These are phyloP conservation scores for Diaporthe velutina DNA, from an alignment of 2,329 filamentous ascomycete genomes.

Conservation along the genomic window DNA sequence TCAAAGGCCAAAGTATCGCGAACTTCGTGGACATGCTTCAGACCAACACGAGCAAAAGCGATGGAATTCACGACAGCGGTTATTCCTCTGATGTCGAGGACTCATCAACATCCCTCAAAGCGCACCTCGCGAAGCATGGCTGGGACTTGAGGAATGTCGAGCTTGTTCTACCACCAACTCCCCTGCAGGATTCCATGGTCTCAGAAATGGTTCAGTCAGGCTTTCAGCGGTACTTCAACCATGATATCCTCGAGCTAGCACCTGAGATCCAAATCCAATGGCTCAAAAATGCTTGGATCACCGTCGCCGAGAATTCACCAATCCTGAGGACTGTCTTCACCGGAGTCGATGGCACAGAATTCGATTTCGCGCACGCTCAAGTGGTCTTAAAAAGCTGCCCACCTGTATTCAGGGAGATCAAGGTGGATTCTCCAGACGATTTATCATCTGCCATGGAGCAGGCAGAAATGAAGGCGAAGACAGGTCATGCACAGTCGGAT, in stretches of 20 bases:
- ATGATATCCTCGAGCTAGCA: constrained; percentile 78
- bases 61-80: constrained; percentile 30
- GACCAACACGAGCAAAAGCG: constrained; percentile 5
- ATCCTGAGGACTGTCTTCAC: constrained; percentile 83
- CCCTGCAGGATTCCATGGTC: constrained; percentile 89
- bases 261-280: constrained; percentile 64
- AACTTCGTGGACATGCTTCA: constrained; percentile 62
- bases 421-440: constrained; percentile 48
- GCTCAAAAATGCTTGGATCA: constrained; percentile 72
- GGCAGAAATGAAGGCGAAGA: constrained; percentile 54
- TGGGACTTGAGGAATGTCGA: constrained; percentile 61
- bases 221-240: constrained; percentile 86
- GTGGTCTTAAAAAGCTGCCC: constrained; percentile 52
- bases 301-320: constrained; percentile 71
- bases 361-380: constrained; percentile 66
- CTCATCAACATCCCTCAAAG: constrained; percentile 51
- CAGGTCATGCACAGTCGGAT: constrained; percentile 50
- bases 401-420: constrained; percentile 42
- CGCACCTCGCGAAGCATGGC: constrained; percentile 51
- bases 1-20: constrained; percentile 77
- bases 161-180: constrained; percentile 78
- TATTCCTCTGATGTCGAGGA: constrained; percentile 42
- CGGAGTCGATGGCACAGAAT: constrained; percentile 70
- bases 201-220: constrained; percentile 83
- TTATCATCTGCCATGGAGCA: constrained; percentile 52